These are phyloP conservation scores for Haplosporangium sp. DNA, from an alignment of 371 early-diverging fungal species.

Conservation along the genomic window DNA sequence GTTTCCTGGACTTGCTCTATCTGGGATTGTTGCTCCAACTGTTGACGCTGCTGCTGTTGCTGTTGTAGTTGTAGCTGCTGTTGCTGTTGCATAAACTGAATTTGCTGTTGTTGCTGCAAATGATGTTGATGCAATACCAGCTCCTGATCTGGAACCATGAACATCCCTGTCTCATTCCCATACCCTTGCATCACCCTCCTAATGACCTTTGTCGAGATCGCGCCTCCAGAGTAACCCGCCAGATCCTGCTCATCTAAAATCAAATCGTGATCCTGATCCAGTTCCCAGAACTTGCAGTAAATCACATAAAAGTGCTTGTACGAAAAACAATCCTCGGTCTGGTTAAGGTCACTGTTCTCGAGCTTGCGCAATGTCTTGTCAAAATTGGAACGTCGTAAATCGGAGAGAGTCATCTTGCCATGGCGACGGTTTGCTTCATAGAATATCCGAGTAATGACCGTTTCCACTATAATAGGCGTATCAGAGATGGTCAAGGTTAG, in stretches of 20 bases:
- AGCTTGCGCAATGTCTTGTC: slow-evolving; percentile 68
- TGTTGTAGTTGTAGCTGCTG: slow-evolving; percentile 53
- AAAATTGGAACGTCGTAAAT: slow-evolving; percentile 75
- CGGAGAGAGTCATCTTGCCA: slow-evolving; percentile 77
- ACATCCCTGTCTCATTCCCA: slow-evolving; percentile 53
- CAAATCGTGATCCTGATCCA: slow-evolving; percentile 84
- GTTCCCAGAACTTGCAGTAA: slow-evolving; percentile 95
- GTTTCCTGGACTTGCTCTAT: slow-evolving; percentile 41
- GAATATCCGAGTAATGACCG: slow-evolving; percentile 88
- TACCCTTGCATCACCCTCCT: slow-evolving; percentile 69
- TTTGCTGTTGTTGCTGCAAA: slow-evolving; percentile 38
- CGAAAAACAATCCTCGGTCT: slow-evolving; percentile 84
- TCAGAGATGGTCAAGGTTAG: no score
- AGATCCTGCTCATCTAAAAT: slow-evolving; percentile 73
- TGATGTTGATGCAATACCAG: slow-evolving; percentile 58
- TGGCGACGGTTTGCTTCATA: slow-evolving; percentile 76
- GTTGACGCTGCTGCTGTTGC: slow-evolving; percentile 37
- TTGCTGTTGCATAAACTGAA: slow-evolving; percentile 56
- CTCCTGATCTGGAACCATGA: slow-evolving; percentile 43
- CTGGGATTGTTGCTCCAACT: slow-evolving; percentile 15
- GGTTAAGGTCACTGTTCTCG: slow-evolving; percentile 77
- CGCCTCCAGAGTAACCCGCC: slow-evolving; percentile 71
- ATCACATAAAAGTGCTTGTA: slow-evolving; percentile 97
- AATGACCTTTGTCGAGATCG: slow-evolving; percentile 67
- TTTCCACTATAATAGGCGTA: slow-evolving; percentile 71